Conservation (phyloP, 768 basidiomycete species). For the Rhizopogon rudus region DNA sequence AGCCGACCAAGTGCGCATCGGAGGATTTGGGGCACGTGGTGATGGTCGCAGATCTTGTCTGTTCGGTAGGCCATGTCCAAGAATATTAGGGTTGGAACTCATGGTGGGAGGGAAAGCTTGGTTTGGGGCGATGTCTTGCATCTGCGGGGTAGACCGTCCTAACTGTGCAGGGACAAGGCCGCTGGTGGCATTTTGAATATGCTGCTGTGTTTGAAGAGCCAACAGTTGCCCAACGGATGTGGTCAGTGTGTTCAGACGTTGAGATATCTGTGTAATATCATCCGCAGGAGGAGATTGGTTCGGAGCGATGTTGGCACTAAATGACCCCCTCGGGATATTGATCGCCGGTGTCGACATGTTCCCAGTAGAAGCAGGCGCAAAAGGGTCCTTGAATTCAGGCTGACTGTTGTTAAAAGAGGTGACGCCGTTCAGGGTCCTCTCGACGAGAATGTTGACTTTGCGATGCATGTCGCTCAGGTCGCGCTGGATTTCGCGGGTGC, state of each 20-base stretch:
- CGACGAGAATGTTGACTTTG: conserved; percentile 74
- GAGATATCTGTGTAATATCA: conserved; percentile 72
- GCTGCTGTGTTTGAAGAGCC: conserved; percentile 71
- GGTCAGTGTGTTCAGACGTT: conserved; percentile 73
- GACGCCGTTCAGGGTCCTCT: conserved; percentile 45
- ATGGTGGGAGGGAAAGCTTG: conserved; percentile 33
- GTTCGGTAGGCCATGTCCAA: conserved; percentile 59
- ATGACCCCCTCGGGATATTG: conserved; percentile 54
- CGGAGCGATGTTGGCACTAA: conserved; percentile 63
- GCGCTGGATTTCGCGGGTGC: conserved; percentile 66
- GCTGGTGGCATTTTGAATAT: conserved; percentile 43
- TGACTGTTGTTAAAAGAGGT: conserved; percentile 27
- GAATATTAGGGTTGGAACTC: conserved; percentile 31
- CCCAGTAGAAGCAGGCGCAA: conserved; percentile 38
- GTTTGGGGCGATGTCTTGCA: conserved; percentile 43
- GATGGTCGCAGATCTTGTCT: conserved; percentile 59
- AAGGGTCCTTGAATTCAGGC: conserved; percentile 84
- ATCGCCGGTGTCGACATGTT: conserved; percentile 29
- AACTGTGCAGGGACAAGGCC: conserved; percentile 26
- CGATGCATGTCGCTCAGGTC: conserved; percentile 70
- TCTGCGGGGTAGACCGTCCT: conserved; percentile 27
- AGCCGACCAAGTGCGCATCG: conserved; percentile 81
- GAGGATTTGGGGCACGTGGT: conserved; percentile 61
- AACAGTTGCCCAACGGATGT: conserved; percentile 84
- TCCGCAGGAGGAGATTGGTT: conserved; percentile 64